Conservation (phyloP, 2,329 filamentous ascomycete genomes). For the Arthroderma sp. region DNA sequence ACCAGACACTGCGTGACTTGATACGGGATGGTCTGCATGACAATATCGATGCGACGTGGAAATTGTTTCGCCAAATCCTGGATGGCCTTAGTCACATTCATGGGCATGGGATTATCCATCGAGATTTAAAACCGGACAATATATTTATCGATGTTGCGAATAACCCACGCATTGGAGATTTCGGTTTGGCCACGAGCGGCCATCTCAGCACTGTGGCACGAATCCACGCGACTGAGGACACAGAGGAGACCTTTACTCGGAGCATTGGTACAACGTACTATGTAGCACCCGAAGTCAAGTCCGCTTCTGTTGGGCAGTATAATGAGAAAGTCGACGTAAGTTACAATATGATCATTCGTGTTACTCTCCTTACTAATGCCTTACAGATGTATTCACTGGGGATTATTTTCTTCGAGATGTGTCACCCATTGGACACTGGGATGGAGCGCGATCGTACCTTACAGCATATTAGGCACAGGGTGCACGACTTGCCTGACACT, state of each 20-base stretch:
- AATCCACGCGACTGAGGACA: conserved; percentile 22
- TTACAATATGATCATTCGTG: conserved; percentile 9
- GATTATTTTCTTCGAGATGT: conserved; percentile 99
- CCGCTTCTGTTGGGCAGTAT: conserved; percentile 61
- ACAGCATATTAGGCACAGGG: conserved; percentile 52
- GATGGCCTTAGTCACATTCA: conserved; percentile 88
- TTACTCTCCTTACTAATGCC: conserved; percentile 6
- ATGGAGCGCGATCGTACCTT: conserved; percentile 56
- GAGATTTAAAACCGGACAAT: conserved; percentile 93
- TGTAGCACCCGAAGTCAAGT: conserved; percentile 80
- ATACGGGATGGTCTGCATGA: conserved; percentile 64
- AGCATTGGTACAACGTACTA: conserved; percentile 73
- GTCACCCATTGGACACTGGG: conserved; percentile 45
- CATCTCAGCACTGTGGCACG: conserved; percentile 39
- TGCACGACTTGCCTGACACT: conserved; percentile 56
- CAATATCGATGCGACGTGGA: conserved; percentile 69
- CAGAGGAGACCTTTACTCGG: conserved; percentile 32
- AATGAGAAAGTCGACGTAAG: conserved; percentile 82
- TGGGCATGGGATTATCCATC: conserved; percentile 78
- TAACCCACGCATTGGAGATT: conserved; percentile 92
- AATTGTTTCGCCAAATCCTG: conserved; percentile 77
- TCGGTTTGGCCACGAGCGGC: conserved; percentile 82
- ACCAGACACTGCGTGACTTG: conserved; percentile 68
- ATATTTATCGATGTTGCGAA: conserved; percentile 86
- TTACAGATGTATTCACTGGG: conserved; percentile 82